Percentiles rank a stretch among this genome's conserved stretches.
phyloP scores from a whole-genome alignment of 129 eudicot genomes.

The Deinandra increscens region DNA sequence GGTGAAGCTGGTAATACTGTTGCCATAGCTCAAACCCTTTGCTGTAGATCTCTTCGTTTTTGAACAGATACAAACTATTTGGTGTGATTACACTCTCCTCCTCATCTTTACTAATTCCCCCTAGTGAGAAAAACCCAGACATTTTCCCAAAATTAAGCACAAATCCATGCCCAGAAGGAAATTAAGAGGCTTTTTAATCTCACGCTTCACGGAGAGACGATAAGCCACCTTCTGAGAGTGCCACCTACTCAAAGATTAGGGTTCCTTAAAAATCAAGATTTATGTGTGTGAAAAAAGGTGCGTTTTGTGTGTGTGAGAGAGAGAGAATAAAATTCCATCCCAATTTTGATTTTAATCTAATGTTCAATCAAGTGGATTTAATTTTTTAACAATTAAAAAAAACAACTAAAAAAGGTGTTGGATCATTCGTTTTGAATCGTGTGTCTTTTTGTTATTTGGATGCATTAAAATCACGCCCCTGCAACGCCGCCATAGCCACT shows the following conservation, averaged over 20 bases:
- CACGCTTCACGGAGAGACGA: conserved; percentile 38
- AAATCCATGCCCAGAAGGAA: conserved; percentile 47
- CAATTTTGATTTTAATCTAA: too few species aligned
- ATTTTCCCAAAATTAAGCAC: conserved; percentile 40
- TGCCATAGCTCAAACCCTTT: conserved; percentile 89
- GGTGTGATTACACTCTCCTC: conserved; percentile 32
- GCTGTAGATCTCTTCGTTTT: conserved; percentile 79
- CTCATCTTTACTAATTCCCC: conserved; percentile 32
- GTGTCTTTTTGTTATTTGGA: conserved; percentile 40
- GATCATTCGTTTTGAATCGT: not conserved
- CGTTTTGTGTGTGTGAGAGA: conserved; percentile 24
- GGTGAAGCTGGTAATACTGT: conserved; percentile 61
- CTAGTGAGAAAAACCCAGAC: conserved; percentile 83
- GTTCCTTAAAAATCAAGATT: conserved; percentile 18
- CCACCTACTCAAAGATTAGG: conserved; percentile 41
- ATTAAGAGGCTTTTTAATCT: conserved; percentile 15
- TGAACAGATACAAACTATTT: conserved; percentile 50
- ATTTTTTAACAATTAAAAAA: too few species aligned
- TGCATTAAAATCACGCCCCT: conserved; percentile 84
- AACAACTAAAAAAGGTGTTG: too few species aligned
- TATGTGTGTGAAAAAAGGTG: conserved; percentile 15
- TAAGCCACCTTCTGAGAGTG: conserved; percentile 37
- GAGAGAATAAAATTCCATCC: not conserved
- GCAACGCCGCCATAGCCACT: conserved; percentile 91
- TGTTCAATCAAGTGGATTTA: too few species aligned